Evolutionary conservation across 2,329 filamentous ascomycete species (phyloP).

Genomic region (Acrocalymma vagum): DNA sequence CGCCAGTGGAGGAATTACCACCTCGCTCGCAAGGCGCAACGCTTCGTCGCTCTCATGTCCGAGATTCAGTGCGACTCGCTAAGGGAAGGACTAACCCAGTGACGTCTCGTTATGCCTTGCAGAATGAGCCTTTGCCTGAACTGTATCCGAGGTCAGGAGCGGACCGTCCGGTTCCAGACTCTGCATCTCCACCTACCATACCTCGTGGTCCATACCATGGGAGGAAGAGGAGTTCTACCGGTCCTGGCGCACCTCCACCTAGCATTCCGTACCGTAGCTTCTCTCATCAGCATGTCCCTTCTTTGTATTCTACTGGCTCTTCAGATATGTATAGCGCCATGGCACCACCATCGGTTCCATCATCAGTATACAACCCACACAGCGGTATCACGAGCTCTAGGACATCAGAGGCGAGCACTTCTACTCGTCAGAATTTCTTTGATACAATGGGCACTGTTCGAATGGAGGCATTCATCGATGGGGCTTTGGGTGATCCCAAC

Average conservation of each 20-base stretch:
- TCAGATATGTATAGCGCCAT: conserved; percentile 46
- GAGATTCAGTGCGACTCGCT: conserved; percentile 88
- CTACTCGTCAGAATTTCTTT: conserved; percentile 71
- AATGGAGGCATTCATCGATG: conserved; percentile 95
- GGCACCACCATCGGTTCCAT: conserved; percentile 45
- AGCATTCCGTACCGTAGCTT: conserved; percentile 78
- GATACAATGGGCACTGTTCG: conserved; percentile 88
- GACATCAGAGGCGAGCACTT: conserved; percentile 60
- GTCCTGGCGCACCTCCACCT: conserved; percentile 74
- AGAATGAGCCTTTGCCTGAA: conserved; percentile 40
- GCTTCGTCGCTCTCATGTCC: conserved; percentile 68
- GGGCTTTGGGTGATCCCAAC: conserved; percentile 39
- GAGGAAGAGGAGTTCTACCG: conserved; percentile 90
- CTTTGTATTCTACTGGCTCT: conserved; percentile 48
- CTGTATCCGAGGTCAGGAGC: conserved; percentile 35
- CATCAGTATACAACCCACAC: conserved; percentile 50
- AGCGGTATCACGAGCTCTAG: conserved; percentile 56
- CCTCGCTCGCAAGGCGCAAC: conserved; percentile 41
- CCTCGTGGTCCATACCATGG: conserved; percentile 76
- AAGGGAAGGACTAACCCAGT: conserved; percentile 68
- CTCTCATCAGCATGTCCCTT: conserved; percentile 60
- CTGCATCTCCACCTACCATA: conserved; percentile 76
- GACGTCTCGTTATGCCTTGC: conserved; percentile 42
- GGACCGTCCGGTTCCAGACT: conserved; percentile 62
- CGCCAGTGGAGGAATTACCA: conserved; percentile 45